Conservation (phyloP, 148 eudicot species). For the Rhododendron mucronatum region DNA sequence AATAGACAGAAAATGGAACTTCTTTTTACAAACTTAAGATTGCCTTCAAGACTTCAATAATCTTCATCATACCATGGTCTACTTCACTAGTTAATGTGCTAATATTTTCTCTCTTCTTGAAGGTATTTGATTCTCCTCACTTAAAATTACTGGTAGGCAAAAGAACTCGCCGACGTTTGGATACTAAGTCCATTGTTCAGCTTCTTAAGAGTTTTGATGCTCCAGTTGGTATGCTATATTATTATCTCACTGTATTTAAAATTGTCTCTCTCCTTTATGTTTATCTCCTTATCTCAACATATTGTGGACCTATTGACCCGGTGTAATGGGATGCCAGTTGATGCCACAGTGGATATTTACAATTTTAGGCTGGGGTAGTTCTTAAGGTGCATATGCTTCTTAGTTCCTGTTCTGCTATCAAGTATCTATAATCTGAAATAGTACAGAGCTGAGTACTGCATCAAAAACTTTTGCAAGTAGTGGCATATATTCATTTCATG, state of each 20-base stretch:
- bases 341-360: not conserved
- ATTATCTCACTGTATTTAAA: not conserved
- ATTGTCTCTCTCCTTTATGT: not conserved
- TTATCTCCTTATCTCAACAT: not conserved
- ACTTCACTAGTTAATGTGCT: not conserved
- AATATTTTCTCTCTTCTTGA: constrained; percentile 9
- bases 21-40: not conserved
- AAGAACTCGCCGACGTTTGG: constrained; percentile 59
- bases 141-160: constrained; percentile 62
- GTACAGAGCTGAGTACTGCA: not conserved
- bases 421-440: not conserved
- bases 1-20: not conserved
- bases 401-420: not conserved
- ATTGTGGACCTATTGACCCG: not conserved
- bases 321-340: not conserved
- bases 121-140: constrained; percentile 94
- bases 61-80: not conserved
- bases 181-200: constrained; percentile 75
- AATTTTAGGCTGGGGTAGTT: not conserved
- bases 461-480: not conserved
- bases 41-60: not conserved
- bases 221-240: constrained; percentile 53
- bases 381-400: not conserved
- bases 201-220: constrained; percentile 67
- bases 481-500: not conserved